Evolutionary conservation across 2,329 filamentous ascomycete species (phyloP).

Genomic region (Epichloe baconii): DNA sequence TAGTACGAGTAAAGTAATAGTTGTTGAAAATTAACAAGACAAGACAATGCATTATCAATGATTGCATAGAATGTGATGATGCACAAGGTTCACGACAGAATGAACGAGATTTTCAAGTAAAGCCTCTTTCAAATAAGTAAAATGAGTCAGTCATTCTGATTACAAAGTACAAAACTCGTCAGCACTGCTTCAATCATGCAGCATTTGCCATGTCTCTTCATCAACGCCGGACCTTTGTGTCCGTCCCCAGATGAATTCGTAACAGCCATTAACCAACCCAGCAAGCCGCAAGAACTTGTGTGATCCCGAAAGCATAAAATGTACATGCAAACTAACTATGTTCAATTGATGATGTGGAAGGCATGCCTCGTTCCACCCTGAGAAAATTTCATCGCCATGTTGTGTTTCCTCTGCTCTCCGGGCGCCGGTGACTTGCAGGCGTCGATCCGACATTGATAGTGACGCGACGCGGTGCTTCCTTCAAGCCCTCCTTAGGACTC

Average conservation of each 20-base stretch:
- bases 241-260: background rate
- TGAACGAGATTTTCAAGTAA: too few relatives aligned
- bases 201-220: background rate
- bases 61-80: too few relatives aligned
- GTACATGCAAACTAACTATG: background rate
- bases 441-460: slow-evolving; percentile 22
- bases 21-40: too few relatives aligned
- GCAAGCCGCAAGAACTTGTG: background rate
- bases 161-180: slow-evolving; percentile 1
- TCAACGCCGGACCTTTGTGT: background rate
- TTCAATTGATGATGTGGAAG: background rate
- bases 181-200: background rate
- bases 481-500: slow-evolving; percentile 13
- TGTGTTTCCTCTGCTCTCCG: slow-evolving; percentile 17
- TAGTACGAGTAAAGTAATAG: too few relatives aligned
- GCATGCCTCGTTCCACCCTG: background rate
- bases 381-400: slow-evolving; percentile 18
- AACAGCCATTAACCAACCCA: background rate
- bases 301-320: background rate
- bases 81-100: background rate
- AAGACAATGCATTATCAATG: too few relatives aligned
- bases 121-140: background rate
- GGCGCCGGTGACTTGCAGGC: slow-evolving; percentile 15
- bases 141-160: background rate
- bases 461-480: slow-evolving; percentile 20